Evolutionary conservation across 2,329 filamentous ascomycete genomes (phyloP), one percentile per base, ranked within the genome.

Genomic region (Aphanoascus verrucosus): DNA sequence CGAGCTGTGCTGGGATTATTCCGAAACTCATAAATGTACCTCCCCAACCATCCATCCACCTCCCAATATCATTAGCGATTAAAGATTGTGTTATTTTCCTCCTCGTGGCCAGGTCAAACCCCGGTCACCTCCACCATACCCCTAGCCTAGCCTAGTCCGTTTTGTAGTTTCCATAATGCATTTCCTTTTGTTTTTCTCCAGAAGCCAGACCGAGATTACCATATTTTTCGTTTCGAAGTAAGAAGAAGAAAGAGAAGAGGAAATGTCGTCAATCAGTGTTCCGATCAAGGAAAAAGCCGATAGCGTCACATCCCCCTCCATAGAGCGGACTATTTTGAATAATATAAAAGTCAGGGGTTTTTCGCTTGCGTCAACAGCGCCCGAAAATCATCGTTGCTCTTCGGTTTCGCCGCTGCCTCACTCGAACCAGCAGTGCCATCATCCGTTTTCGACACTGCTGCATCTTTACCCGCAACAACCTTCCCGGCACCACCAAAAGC

Each of bases 341-440:
- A n/a, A n/a, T n/a, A n/a, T n/a, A n/a, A n/a, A n/a, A n/a, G n/a
- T n/a, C n/a, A n/a, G n/a, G n/a, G n/a, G n/a, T n/a, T n/a, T 62
- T 61, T 59, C 56, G 56, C 48, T 59, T 64, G 60, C 58, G 69
- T 55, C 46, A 81, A 69, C 74, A 80, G 74, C 32, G 71, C 71
- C 53, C 77, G 73, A 64, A 82, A 82, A 61, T 81, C 78, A 49
- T 72, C 73, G 61, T 82, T 81, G 60, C 75, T 80, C 68, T 79
- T 82, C 58, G 65, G 65, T 54, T 62, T 57, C 61, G 62, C 38
- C 61, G 62, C 38, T 23, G 49, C 28, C 17, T 43, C 15, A 4
- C 17, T n/a, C 11, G 38, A 28, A 37, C 17, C 19, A 15, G 49
- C 3, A n/a, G 32, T 34, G 31, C 31, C 15, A n/a, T 34, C 19